Percentiles rank a stretch among this genome's conserved stretches.
These are phyloP conservation scores for Eutypella sp. DNA, from an alignment of 2,329 filamentous ascomycete genomes.

Conservation along the genomic window DNA sequence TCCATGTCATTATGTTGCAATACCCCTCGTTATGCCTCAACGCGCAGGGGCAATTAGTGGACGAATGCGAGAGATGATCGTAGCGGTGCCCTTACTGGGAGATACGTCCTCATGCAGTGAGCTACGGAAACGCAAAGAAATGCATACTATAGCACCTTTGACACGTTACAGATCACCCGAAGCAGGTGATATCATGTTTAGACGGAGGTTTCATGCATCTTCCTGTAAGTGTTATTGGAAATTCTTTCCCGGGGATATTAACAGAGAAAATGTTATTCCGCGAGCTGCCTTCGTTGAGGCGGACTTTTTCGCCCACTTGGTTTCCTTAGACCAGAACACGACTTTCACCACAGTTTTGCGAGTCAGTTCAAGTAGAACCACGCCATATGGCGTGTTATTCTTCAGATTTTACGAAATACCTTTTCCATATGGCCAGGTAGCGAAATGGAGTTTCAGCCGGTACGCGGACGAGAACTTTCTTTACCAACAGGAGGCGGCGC, in stretches of 20 bases:
- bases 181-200: neutral
- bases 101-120: neutral
- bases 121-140: neutral
- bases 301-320: too few relatives aligned
- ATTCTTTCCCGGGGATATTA: neutral
- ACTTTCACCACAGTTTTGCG: too few relatives aligned
- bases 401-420: neutral
- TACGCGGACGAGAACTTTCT: neutral
- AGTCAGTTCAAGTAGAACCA: too few relatives aligned
- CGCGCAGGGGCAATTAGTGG: fast-evolving
- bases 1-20: neutral
- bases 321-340: too few relatives aligned
- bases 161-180: neutral
- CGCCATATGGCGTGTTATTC: too few relatives aligned
- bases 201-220: neutral
- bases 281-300: too few relatives aligned
- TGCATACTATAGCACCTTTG: neutral
- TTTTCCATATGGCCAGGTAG: too few relatives aligned
- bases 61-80: neutral
- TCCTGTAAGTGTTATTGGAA: neutral
- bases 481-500: neutral
- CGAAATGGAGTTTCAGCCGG: neutral
- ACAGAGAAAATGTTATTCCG: too few relatives aligned
- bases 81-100: neutral
- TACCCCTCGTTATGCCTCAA: neutral